Conservation (phyloP, 169 alveolate genomes). For the Prorocentrum cordatum region DNA sequence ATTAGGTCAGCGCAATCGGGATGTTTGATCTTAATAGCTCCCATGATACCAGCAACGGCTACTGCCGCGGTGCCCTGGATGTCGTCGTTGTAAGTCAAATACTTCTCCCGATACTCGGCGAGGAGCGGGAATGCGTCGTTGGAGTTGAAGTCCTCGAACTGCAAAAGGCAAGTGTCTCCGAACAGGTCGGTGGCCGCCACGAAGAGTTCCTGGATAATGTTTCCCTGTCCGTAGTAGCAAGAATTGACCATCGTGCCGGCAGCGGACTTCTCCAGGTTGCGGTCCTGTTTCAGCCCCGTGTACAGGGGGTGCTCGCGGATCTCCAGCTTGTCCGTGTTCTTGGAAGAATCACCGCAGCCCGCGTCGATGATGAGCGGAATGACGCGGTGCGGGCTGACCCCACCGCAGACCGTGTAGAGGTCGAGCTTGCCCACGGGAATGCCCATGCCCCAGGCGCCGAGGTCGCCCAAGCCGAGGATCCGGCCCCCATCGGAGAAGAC, state of each 20-base stretch:
- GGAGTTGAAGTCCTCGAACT: constrained; percentile 67
- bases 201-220: not conserved
- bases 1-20: not conserved
- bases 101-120: constrained; percentile 48
- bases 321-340: constrained; percentile 39
- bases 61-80: constrained; percentile 76
- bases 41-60: constrained; percentile 74
- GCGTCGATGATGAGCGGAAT: constrained; percentile 57
- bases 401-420: constrained; percentile 72
- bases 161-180: constrained; percentile 17
- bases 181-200: constrained; percentile 67
- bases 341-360: constrained; percentile 20
- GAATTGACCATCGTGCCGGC: constrained; percentile 34
- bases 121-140: constrained; percentile 44
- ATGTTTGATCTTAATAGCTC: constrained; percentile 7
- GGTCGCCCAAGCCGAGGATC: constrained; percentile 78
- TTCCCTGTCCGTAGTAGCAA: constrained; percentile 16
- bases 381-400: constrained; percentile 26
- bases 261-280: not conserved
- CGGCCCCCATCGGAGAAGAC: constrained; percentile 80
- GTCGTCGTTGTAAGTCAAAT: constrained; percentile 77
- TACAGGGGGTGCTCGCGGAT: constrained; percentile 20
- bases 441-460: constrained; percentile 79
- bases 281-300: constrained; percentile 34
- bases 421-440: constrained; percentile 77